These are phyloP conservation scores for Nannochloropsis granulata DNA, from an alignment of 108 stramenopile species.

Conservation along the genomic window DNA sequence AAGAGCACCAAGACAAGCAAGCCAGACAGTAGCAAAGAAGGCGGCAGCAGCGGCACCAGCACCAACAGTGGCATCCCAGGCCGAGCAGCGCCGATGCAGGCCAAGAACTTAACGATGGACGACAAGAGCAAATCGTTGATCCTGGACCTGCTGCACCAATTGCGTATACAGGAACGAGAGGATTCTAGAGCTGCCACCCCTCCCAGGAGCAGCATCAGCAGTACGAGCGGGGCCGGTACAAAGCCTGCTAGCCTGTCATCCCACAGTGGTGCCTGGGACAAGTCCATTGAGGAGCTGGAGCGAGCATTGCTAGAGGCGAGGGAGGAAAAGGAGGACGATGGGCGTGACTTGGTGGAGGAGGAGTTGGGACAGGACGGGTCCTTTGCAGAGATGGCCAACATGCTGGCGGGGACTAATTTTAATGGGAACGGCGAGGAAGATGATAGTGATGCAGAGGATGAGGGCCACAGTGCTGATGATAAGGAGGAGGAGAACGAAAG, in stretches of 20 bases:
- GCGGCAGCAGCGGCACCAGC: not conserved
- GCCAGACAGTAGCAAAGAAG: not conserved
- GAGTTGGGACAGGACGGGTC: constrained; percentile 10
- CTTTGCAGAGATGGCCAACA: constrained; percentile 20
- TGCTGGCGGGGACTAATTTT: not conserved
- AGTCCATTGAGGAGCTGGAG: not conserved
- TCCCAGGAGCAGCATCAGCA: not conserved
- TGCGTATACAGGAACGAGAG: constrained; percentile 1
- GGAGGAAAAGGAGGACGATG: not conserved
- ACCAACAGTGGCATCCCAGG: not conserved
- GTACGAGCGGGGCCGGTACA: not conserved
- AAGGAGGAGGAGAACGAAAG: not conserved
- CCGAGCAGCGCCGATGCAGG: not conserved
- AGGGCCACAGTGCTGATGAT: not conserved
- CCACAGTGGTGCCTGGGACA: not conserved
- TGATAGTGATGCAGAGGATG: not conserved
- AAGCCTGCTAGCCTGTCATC: not conserved
- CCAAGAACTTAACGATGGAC: constrained; percentile 9
- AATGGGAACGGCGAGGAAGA: not conserved
- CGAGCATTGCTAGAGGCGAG: not conserved
- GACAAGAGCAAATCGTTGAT: constrained; percentile 6
- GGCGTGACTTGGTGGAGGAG: not conserved
- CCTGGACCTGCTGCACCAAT: constrained; percentile 14
- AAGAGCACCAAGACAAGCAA: no score
- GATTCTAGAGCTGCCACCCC: not conserved